phyloP scores from a whole-genome alignment of 805 yeast species.

The Metschnikowia peoriensis region DNA sequence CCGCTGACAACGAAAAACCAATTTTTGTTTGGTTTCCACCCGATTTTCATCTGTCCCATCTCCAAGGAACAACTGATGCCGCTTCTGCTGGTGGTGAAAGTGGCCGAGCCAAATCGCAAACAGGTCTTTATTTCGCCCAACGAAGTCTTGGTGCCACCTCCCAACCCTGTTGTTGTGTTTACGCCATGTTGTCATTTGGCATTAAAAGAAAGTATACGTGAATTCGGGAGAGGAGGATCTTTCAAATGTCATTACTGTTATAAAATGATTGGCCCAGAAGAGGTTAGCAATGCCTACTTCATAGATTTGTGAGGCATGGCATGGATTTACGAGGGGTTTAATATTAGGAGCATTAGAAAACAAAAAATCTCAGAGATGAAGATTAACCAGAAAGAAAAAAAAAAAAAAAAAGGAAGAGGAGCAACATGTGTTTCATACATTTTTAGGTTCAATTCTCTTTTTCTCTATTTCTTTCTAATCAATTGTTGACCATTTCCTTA shows the following conservation, averaged over 20 bases:
- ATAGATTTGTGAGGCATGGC: conserved; percentile 27
- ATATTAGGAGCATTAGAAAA: not conserved
- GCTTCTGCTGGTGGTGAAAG: conserved; percentile 16
- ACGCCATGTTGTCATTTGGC: conserved; percentile 43
- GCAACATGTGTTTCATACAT: not conserved
- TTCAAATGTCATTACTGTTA: conserved; percentile 48
- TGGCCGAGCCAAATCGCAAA: conserved; percentile 16
- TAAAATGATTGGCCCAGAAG: conserved; percentile 39
- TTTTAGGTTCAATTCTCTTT: not conserved
- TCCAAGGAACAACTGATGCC: conserved; percentile 44
- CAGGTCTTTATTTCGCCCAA: conserved; percentile 10
- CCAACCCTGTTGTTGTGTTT: conserved; percentile 42
- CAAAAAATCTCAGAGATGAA: not conserved
- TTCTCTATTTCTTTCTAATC: not conserved
- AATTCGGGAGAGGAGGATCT: conserved; percentile 34
- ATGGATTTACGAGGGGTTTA: not conserved
- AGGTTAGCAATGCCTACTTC: conserved; percentile 41
- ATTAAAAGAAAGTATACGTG: conserved; percentile 41
- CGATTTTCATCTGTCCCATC: conserved; percentile 46
- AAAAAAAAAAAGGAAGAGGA: not conserved
- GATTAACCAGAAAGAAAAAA: not conserved
- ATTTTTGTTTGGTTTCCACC: conserved; percentile 41
- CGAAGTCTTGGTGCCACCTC: conserved; percentile 14
- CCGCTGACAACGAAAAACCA: conserved; percentile 40
- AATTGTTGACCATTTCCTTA: too few relatives aligned